phyloP scores from a whole-genome alignment of 2,329 filamentous ascomycete genomes.

The Penicillium sp. region DNA sequence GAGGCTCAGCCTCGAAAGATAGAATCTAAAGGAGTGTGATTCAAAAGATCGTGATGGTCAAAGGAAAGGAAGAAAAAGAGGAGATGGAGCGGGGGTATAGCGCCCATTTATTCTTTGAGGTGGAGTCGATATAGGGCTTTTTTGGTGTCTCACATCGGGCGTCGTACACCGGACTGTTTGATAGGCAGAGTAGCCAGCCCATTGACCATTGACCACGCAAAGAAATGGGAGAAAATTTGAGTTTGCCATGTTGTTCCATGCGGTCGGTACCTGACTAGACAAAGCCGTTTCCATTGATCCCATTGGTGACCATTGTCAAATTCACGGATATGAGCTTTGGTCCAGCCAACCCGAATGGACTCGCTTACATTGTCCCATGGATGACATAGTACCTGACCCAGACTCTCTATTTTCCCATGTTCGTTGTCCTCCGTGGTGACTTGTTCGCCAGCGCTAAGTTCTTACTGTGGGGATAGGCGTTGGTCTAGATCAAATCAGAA shows the following conservation, averaged over 20 bases:
- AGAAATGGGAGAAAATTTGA: not conserved
- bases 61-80: not conserved
- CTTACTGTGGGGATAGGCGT: not conserved
- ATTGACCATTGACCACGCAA: not conserved
- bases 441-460: not conserved
- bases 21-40: slow-evolving; percentile 11
- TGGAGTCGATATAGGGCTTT: slow-evolving; percentile 2
- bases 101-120: slow-evolving; percentile 7
- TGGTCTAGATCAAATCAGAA: slow-evolving; percentile 9
- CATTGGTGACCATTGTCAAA: not conserved
- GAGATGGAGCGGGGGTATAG: not conserved
- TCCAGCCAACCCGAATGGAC: slow-evolving; percentile 7
- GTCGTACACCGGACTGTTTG: not conserved
- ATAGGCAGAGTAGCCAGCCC: not conserved
- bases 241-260: slow-evolving; percentile 5
- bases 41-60: slow-evolving; percentile 7
- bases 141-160: not conserved
- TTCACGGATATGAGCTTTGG: not conserved
- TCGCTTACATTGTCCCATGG: not conserved
- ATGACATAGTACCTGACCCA: not conserved
- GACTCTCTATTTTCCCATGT: not conserved
- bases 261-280: not conserved
- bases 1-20: slow-evolving; percentile 6
- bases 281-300: not conserved
- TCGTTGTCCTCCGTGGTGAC: not conserved